Conservation (phyloP, 176 grass and related monocot genomes). For the Rhynchospora pubera region DNA sequence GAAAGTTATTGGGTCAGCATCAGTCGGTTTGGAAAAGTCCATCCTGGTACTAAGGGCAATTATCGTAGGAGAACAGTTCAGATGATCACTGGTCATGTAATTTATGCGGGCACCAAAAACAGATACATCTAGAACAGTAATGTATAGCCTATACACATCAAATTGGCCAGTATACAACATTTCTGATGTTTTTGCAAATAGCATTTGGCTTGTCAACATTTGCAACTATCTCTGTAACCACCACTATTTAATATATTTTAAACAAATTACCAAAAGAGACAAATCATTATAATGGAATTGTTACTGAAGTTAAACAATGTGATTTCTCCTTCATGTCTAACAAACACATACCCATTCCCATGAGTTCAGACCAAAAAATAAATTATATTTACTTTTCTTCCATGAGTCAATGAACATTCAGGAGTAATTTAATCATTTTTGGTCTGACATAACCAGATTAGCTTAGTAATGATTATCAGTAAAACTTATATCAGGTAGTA, state of each 20-base stretch:
- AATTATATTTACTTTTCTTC: not conserved
- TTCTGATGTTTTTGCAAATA: not conserved
- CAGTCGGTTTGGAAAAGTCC: not conserved
- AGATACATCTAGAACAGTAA: no score
- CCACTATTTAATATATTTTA: not conserved
- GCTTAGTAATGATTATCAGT: not conserved
- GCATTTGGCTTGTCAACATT: not conserved
- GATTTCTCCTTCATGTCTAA: not conserved
- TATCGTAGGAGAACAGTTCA: not conserved
- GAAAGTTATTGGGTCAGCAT: not conserved
- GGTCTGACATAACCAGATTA: not conserved
- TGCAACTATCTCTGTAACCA: not conserved
- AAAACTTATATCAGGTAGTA: not conserved
- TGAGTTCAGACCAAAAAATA: not conserved
- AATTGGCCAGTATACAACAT: not conserved
- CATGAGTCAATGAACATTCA: not conserved
- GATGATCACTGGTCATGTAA: not conserved
- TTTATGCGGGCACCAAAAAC: not conserved
- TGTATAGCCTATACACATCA: not conserved
- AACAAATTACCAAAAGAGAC: not conserved
- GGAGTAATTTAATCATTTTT: slow-evolving; percentile 1
- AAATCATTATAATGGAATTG: not conserved
- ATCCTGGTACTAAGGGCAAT: not conserved
- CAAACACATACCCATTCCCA: not conserved
- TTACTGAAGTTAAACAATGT: not conserved